phyloP scores from a whole-genome alignment of 2,329 filamentous ascomycete species.

The Cadophora malorum region DNA sequence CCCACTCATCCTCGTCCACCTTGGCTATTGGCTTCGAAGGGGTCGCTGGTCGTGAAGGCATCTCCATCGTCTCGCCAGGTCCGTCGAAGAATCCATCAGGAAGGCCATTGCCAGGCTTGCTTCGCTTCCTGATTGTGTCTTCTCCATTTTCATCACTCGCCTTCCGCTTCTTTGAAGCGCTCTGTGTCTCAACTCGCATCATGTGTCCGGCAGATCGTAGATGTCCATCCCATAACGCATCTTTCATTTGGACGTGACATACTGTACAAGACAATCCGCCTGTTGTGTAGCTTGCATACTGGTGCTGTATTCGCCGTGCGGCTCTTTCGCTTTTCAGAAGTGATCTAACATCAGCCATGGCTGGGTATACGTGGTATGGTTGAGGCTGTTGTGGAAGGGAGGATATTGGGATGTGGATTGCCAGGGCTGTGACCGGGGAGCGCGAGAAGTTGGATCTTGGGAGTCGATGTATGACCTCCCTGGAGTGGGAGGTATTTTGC shows the following conservation, averaged over 20 bases:
- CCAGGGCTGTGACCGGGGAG: no score
- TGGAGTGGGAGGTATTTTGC: background rate
- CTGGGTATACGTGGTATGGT: background rate
- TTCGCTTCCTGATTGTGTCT: conserved; percentile 52
- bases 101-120: conserved; percentile 47
- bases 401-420: background rate
- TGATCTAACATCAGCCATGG: conserved; percentile 80
- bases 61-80: conserved; percentile 52
- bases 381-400: background rate
- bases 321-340: conserved; percentile 80
- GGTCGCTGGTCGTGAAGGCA: conserved; percentile 68
- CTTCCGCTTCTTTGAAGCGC: conserved; percentile 58
- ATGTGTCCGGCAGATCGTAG: conserved; percentile 54
- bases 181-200: conserved; percentile 46
- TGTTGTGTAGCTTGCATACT: conserved; percentile 70
- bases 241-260: conserved; percentile 70
- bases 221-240: conserved; percentile 72
- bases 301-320: conserved; percentile 74
- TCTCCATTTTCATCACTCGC: conserved; percentile 46
- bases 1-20: conserved; percentile 82
- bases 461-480: background rate
- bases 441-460: background rate
- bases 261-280: conserved; percentile 72
- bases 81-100: conserved; percentile 46
- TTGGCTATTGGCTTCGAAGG: conserved; percentile 53